phyloP scores from a whole-genome alignment of 768 basidiomycete species.

The Auricularia heimuer region DNA sequence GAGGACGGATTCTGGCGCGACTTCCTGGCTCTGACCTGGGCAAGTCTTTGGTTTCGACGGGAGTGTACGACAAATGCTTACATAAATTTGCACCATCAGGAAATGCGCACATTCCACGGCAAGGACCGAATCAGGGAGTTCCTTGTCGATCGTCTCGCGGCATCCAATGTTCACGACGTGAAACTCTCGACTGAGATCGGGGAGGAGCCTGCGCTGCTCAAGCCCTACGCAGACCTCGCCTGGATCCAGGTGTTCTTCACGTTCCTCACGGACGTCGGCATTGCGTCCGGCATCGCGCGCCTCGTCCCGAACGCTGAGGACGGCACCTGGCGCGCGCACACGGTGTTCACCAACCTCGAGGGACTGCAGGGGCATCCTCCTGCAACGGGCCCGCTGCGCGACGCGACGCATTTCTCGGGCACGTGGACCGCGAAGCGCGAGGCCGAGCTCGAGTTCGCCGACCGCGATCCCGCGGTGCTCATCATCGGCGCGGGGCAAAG shows the following conservation, averaged over 20 bases:
- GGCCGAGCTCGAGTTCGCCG: constrained; percentile 35
- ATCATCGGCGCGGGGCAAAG: constrained; percentile 58
- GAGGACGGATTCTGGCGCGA: constrained; percentile 46
- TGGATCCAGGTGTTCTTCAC: constrained; percentile 51
- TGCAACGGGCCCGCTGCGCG: constrained; percentile 35
- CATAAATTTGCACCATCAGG: background rate
- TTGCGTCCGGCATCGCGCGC: constrained; percentile 42
- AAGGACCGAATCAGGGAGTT: constrained; percentile 30
- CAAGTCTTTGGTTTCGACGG: background rate
- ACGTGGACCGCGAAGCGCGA: constrained; percentile 43
- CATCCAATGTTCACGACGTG: constrained; percentile 3
- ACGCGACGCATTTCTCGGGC: constrained; percentile 36
- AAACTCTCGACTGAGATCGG: constrained; percentile 7
- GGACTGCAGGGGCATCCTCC: constrained; percentile 44
- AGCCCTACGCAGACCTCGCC: constrained; percentile 30
- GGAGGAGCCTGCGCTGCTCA: constrained; percentile 11
- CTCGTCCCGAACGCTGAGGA: constrained; percentile 36
- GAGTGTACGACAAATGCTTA: background rate
- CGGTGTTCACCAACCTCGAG: constrained; percentile 49
- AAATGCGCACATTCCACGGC: constrained; percentile 48
- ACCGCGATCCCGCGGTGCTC: constrained; percentile 45
- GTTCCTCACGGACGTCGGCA: constrained; percentile 39
- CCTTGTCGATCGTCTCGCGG: constrained; percentile 35
- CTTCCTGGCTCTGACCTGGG: constrained; percentile 52
- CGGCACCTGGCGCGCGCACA: constrained; percentile 51